Percentiles rank a stretch among this genome's conserved stretches.
These are phyloP conservation scores for Rosa hybrid DNA, from an alignment of 331 rosid species.

Conservation along the genomic window DNA sequence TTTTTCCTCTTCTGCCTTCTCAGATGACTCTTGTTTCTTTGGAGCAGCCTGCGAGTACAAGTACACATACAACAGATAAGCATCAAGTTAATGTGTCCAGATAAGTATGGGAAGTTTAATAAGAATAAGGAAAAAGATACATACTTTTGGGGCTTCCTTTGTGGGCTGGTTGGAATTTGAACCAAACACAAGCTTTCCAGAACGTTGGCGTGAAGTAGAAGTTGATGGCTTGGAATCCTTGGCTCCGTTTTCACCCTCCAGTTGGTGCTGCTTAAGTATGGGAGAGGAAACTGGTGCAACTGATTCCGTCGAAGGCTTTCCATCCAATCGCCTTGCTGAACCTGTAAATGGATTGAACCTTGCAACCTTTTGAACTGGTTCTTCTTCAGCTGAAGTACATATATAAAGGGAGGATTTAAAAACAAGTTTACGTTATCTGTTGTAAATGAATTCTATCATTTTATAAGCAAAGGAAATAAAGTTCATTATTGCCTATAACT, in stretches of 20 bases:
- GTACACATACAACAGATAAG: slow-evolving; percentile 3
- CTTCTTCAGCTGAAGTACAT: slow-evolving; percentile 44
- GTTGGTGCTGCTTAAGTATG: slow-evolving; percentile 23
- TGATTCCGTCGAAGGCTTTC: slow-evolving; percentile 36
- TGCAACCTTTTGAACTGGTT: slow-evolving; percentile 32
- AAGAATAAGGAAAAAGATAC: background rate
- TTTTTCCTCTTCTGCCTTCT: slow-evolving; percentile 36
- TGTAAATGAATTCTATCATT: background rate
- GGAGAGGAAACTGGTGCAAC: slow-evolving; percentile 35
- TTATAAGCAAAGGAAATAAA: background rate
- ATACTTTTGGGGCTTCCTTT: slow-evolving; percentile 37
- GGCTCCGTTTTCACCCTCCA: slow-evolving; percentile 25
- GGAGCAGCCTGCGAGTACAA: slow-evolving; percentile 25
- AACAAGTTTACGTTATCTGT: background rate
- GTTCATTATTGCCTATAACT: background rate
- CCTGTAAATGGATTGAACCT: slow-evolving; percentile 47
- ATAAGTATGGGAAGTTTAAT: background rate
- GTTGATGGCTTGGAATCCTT: slow-evolving; percentile 32
- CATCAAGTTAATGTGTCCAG: background rate
- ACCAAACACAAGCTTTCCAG: slow-evolving; percentile 59
- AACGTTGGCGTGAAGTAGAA: slow-evolving; percentile 13
- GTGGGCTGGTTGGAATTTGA: slow-evolving; percentile 28
- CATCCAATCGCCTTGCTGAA: slow-evolving; percentile 51
- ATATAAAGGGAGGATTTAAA: background rate
- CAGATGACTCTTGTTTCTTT: slow-evolving; percentile 32